Conservation (phyloP, 2,329 filamentous ascomycete genomes). For the Dothideomycetes sp. region DNA sequence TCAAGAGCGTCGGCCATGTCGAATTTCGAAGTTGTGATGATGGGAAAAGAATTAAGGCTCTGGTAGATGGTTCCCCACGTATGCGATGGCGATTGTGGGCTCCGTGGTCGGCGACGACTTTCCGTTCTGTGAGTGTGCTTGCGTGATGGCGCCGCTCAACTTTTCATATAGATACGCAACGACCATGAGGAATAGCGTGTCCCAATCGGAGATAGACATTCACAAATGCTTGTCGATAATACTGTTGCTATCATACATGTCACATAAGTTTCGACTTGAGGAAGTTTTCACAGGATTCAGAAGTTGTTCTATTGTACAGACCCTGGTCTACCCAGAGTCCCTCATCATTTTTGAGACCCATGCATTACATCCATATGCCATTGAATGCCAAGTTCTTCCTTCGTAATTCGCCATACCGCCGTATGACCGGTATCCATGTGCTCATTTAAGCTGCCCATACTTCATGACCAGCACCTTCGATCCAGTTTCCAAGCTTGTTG, state of each 20-base stretch:
- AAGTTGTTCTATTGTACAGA: constrained; percentile 11
- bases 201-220: too few relatives aligned
- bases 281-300: too few relatives aligned
- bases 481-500: constrained; percentile 94
- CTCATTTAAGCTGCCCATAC: constrained; percentile 68
- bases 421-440: constrained; percentile 1
- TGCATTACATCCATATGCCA: constrained; percentile 8
- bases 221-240: too few relatives aligned
- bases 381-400: constrained; percentile 5
- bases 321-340: not conserved
- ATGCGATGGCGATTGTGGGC: too few relatives aligned
- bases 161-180: too few relatives aligned
- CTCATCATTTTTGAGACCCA: not conserved
- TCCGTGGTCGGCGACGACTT: constrained; percentile 10
- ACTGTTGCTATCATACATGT: too few relatives aligned
- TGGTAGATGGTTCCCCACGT: too few relatives aligned
- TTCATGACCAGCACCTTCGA: constrained; percentile 85
- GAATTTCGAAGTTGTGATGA: too few relatives aligned
- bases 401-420: constrained; percentile 10
- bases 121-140: constrained; percentile 6
- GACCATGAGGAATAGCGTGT: too few relatives aligned
- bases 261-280: too few relatives aligned
- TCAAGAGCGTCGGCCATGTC: constrained; percentile 29
- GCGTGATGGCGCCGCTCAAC: constrained; percentile 8
- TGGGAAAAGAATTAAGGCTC: too few relatives aligned